Evolutionary conservation across 768 basidiomycete genomes (phyloP), one percentile per base, ranked within the genome.

Genomic region (Cyclocybe aegerita): DNA sequence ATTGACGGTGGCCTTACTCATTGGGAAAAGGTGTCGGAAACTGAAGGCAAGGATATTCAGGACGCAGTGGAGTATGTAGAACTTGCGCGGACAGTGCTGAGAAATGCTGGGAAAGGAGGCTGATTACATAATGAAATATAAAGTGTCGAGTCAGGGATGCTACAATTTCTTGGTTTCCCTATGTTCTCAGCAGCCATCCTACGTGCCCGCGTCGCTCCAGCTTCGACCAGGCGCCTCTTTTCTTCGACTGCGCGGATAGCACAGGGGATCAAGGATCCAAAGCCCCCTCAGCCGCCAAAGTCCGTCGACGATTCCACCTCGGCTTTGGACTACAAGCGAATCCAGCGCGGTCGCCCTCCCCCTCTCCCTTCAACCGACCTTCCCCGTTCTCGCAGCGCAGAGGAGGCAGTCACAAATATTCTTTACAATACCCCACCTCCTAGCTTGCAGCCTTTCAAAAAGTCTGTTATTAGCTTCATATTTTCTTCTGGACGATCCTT

Each of bases 381-480:
- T n/a, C 93, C 92, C 3, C 81, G 90, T 45, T 76, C 82, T 9
- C 82, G 93, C 42, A 87, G 80, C 8, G 95, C 95, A 14, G 94
- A 97, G 67, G 93, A 98, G 70, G 93, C 96, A 30, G 96, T 98
- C 32, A 95, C 93, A 31, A 98, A 98, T 63, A 98, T 98, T 60
- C 74, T 98, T 10, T 98, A 98, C 74, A 97, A 98, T 63, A 95
- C 94, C 2, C 93, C 92, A 7, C 90, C 93, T 16, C 91, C 93
- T 4, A 93, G 88, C 63, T 67, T 90, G 42, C 90, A 95, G 63
- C 93, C 93, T 1, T 97, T 85, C 72, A 95, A 95, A 79, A 91
- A 88, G 93, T 93, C 59, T 55, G 81, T 72, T 30, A 29, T 11
- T 11, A 34, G 9, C 17, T 32, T 32, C 29, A 39, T 30, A 34